Percentiles rank a stretch among this genome's conserved stretches.
Evolutionary conservation across 805 yeast genomes (phyloP).

Genomic region (Saccharomycopsis microspora): DNA sequence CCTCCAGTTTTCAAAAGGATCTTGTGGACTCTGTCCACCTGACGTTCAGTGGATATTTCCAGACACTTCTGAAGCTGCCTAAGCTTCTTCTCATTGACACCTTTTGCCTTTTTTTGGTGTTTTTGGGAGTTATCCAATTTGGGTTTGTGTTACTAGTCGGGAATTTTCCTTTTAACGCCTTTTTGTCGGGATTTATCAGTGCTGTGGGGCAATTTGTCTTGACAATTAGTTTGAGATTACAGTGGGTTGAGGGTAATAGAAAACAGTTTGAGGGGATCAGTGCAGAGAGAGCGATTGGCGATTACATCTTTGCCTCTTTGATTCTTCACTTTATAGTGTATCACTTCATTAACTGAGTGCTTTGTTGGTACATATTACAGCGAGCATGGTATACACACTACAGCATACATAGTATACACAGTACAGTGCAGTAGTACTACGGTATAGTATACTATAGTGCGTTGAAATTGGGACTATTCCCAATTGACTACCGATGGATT

Average conservation of each 20-base stretch:
- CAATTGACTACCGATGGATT: no score
- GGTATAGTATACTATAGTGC: no score
- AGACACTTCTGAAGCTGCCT: slow-evolving; percentile 5
- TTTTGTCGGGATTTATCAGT: slow-evolving; percentile 81
- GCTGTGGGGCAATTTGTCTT: slow-evolving; percentile 96
- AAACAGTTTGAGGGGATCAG: slow-evolving; percentile 31
- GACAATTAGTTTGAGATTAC: slow-evolving; percentile 73
- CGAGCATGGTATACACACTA: no score
- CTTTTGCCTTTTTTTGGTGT: slow-evolving; percentile 65
- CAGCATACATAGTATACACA: no score
- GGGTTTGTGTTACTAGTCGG: slow-evolving; percentile 68
- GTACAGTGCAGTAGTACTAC: no score
- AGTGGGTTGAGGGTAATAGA: slow-evolving; percentile 33
- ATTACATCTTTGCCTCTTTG: slow-evolving; percentile 77
- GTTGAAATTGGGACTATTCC: no score
- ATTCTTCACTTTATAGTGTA: slow-evolving; percentile 78
- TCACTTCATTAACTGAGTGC: slow-evolving; percentile 75
- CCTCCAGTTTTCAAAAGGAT: slow-evolving; percentile 3
- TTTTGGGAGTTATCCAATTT: slow-evolving; percentile 70
- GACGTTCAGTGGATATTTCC: slow-evolving; percentile 11
- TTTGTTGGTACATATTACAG: not conserved
- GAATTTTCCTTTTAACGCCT: slow-evolving; percentile 94
- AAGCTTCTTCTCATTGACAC: slow-evolving; percentile 56
- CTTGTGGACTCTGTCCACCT: slow-evolving; percentile 5
- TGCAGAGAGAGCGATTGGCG: slow-evolving; percentile 63